Evolutionary conservation across 1,284 basidiomycete genomes (phyloP), one percentile per base, ranked within the genome.

Genomic region (Ustilago loliicola): DNA sequence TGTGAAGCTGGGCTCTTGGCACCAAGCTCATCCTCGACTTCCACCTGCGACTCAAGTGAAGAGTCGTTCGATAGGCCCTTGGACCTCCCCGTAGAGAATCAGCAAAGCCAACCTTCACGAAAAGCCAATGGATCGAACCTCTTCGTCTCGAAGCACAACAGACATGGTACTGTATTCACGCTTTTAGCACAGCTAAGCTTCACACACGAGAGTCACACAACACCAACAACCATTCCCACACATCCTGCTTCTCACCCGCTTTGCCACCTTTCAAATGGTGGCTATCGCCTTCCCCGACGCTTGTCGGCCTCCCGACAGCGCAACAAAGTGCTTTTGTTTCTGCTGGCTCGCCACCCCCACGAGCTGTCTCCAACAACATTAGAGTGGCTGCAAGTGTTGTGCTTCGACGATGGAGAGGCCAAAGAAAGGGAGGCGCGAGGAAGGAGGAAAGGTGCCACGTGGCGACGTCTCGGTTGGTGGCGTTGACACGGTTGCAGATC

Each of bases 381-480:
- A 38, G 9, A 38, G 36, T 15, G 36, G 36, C 36, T 38, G 36
- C 36, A 38, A 38, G n/a, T 45, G 42, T 45, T 34, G 32, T 6
- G 32, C 10, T 23, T 23, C 32, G 47, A 21, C 15, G 23, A 50
- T 6, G 32, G 11, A 34, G 19, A 29, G 19, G 42, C 25, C 6
- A 17, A 21, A 36, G 27, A 30, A 25, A 10, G 29, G 32, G 23
- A 27, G 32, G 6, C 29, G n/a, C 1, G 23, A 17, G 32, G 23
- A 48, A 19, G 58, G 25, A 58, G 23, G 29, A 30, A 23, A 36
- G 58, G 15, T 60, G 51, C 52, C 61, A 55, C 61, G 61, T 63
- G 53, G 52, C 61, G 61, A 63, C 61, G 29, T 50, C 19, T 19
- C n/a, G 42, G 52, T 63, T 63, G 61, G 61, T 63, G 61, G 53